Conservation (phyloP, 2,329 filamentous ascomycete genomes). For the Chrysoporthe deuterocubensis region DNA sequence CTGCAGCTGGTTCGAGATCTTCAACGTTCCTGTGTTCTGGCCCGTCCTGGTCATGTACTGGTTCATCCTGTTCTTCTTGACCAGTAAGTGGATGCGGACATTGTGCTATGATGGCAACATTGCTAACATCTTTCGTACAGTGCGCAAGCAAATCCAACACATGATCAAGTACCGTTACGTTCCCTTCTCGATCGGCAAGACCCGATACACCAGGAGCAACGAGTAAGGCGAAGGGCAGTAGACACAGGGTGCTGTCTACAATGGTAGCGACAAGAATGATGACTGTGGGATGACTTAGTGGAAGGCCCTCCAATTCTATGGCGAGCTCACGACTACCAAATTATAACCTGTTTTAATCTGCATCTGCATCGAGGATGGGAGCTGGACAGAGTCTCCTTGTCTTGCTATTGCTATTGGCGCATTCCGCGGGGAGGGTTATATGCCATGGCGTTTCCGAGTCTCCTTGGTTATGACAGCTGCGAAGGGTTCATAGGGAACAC, state of each 20-base stretch:
- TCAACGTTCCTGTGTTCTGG: conserved; percentile 99
- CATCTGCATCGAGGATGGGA: conserved; percentile 26
- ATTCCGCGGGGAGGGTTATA: conserved; percentile 13
- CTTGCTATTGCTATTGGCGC: conserved; percentile 22
- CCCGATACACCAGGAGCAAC: conserved; percentile 73
- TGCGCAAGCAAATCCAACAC: conserved; percentile 99
- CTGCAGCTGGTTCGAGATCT: conserved; percentile 92
- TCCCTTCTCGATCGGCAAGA: conserved; percentile 90
- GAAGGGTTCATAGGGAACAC: conserved; percentile 1
- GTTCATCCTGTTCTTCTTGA: conserved; percentile 94
- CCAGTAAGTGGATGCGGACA: conserved; percentile 67
- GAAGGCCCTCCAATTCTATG: conserved; percentile 22
- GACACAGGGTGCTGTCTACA: background rate
- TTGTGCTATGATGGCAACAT: conserved; percentile 1
- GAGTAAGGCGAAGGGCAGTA: conserved; percentile 36
- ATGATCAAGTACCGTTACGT: conserved; percentile 99
- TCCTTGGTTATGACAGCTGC: conserved; percentile 19
- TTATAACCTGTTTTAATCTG: conserved; percentile 28
- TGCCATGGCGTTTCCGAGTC: conserved; percentile 22
- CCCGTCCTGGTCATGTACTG: conserved; percentile 98
- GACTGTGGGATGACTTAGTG: conserved; percentile 2
- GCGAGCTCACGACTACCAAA: conserved; percentile 20
- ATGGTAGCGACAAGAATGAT: conserved; percentile 17
- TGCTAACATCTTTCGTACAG: conserved; percentile 48
- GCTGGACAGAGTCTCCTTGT: conserved; percentile 16